A percentile compares a stretch with the other conserved stretches of the same genome.
Conservation (phyloP, 164 flowering plant species). For the Macadamia tetraphylla region DNA sequence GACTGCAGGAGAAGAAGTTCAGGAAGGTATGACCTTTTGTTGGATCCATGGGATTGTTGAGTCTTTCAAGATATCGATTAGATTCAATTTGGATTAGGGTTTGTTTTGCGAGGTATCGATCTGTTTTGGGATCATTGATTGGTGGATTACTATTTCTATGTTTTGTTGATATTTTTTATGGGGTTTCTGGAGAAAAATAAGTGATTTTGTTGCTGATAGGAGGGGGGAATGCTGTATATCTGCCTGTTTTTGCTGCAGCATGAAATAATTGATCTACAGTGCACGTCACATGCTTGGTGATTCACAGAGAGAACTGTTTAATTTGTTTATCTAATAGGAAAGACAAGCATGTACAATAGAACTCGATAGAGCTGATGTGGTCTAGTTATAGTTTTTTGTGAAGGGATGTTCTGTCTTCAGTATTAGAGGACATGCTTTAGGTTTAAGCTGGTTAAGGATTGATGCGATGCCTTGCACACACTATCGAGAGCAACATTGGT, state of each 20-base stretch:
- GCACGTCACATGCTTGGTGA: neutral
- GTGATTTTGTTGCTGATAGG: neutral
- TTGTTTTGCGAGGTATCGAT: conserved; percentile 3
- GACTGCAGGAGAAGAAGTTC: conserved; percentile 78
- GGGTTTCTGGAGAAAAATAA: neutral
- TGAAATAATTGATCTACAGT: neutral
- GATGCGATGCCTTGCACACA: neutral
- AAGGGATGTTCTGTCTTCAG: neutral
- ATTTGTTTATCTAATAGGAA: neutral
- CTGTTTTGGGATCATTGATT: conserved; percentile 10
- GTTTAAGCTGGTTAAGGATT: neutral
- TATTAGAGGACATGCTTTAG: neutral
- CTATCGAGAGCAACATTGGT: neutral
- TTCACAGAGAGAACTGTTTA: neutral
- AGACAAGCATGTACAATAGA: too few relatives aligned
- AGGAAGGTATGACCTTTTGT: conserved; percentile 52
- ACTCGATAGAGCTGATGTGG: too few relatives aligned
- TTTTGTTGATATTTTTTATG: neutral
- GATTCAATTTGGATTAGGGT: conserved; percentile 2
- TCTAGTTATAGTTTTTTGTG: neutral
- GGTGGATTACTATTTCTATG: neutral
- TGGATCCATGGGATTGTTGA: neutral
- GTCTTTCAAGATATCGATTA: neutral
- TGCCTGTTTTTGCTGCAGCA: neutral
- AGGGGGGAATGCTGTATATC: neutral